Base-by-base conservation (phyloP, 352 stramenopile genomes). In the Pythium insidiosum region DNA sequence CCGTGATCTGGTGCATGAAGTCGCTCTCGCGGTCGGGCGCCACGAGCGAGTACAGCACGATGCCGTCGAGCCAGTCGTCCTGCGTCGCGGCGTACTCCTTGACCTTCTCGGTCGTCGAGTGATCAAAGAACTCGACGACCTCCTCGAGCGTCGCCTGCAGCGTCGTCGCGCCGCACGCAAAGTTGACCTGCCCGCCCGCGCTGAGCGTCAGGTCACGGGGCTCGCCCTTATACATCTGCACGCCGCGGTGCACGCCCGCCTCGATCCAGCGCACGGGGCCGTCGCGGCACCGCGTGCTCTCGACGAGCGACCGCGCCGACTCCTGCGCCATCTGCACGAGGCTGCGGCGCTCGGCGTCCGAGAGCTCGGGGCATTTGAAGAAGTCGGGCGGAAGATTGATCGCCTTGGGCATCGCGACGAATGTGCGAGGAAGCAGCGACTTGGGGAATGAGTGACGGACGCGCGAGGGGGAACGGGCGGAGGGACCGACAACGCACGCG, bases 191-290 rank as follows among this genome's bases (percentile, higher is more conserved):
- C 33, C 77, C 66, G 7, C 57, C 59, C 13, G 64, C 46, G 18
- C 68, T 60, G 33, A 43, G 50, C 36, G 58, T 58, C 1, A 61
- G 69, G 42, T 79, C 66, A 13, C 70, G 68, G 5, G 63, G 63
- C 41, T 75, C 66, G 31, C 74, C 73, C 43, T 74, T 76, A 56
- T 83, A 87, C 64, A 87, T 74, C 43, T 87, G 71, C 24, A 87
- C 69, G 30, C 66, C 66, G 22, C 66, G 63, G 52, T 79, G 54
- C 31, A 63, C 59, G 2, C 71, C 74, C 18, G 66, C 68, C 23
- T 77, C 65, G 39, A 66, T 63, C 71, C 74, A 87, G 16, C 58
- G 58, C 35, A 87, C 57, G 5, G 71, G 68, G 9, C 74, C 71
- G 59, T 79, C 57, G 39, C 65, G 66, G 44, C 66, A 80, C 24